These are phyloP conservation scores for Fonsecaea monophora DNA, from an alignment of 2,329 filamentous ascomycete genomes.

Conservation along the genomic window DNA sequence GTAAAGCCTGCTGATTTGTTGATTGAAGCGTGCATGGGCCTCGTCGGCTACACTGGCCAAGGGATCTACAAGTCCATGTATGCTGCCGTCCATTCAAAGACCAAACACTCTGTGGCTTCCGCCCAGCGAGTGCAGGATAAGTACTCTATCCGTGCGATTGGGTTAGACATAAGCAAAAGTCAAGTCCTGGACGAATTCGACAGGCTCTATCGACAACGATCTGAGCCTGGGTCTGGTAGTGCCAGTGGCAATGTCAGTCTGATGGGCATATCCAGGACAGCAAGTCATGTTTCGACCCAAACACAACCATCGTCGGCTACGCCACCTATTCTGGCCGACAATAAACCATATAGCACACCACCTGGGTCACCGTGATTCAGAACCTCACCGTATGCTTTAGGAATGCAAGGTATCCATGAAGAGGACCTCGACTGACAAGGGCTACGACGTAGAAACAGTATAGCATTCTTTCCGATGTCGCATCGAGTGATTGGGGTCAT, in stretches of 20 bases:
- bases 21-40: conserved; percentile 34
- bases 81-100: conserved; percentile 40
- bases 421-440: no score
- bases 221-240: background rate
- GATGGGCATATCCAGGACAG: background rate
- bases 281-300: background rate
- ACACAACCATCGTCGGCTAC: background rate
- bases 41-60: conserved; percentile 46
- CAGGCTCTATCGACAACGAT: background rate
- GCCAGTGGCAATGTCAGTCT: background rate
- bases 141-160: conserved; percentile 22
- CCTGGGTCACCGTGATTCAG: no score
- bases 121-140: conserved; percentile 40
- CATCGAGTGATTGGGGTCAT: no score
- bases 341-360: background rate
- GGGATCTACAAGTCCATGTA: conserved; percentile 46
- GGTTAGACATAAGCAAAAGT: background rate
- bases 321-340: background rate
- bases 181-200: conserved; percentile 13
- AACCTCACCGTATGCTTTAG: no score
- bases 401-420: no score
- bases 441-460: no score
- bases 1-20: conserved; percentile 28
- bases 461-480: no score
- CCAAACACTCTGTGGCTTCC: conserved; percentile 39